Evolutionary conservation across 2,329 filamentous ascomycete species (phyloP), one percentile per base, ranked within the genome.

Genomic region (Fusarium irregulare): DNA sequence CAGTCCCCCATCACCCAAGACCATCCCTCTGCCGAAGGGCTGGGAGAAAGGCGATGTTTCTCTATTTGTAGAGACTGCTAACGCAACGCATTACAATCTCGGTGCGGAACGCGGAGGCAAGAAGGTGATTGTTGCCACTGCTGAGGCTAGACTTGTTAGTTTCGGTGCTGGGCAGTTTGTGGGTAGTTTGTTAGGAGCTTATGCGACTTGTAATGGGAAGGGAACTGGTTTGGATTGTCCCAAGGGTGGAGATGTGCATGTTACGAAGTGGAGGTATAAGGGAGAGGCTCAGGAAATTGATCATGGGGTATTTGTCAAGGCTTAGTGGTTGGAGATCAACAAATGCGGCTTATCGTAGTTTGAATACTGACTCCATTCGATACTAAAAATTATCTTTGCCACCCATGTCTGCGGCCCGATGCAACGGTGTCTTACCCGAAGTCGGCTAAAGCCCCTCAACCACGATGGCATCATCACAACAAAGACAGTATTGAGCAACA

Each of bases 141-240:
- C 57, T 3, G 64, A 60, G 1, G 64, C 67, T 1, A 50, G 53
- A 9, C 51, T 68, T 4, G 68, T 71, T 3, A 71, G 68, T 11
- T 56, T 54, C 12, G 68, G 68, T 0, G 41, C 18, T 0, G 68
- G 68, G 0, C 34, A 41, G 7, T 71, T 71, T 21, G 61, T 72
- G 2, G 65, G 66, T 3, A 67, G 55, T 13, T 16, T 71, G 13
- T 27, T 71, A 6, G 68, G 68, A 2, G 54, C 68, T 8, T 71
- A 65, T 23, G 68, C 64, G 4, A 71, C 68, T 10, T 71, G 68
- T 7, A 71, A 71, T 7, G 68, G 68, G 0, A 28, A 32, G 12
- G 68, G 68, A 0, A 42, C 49, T 3, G 67, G 64, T 2, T 4
- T 37, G 20, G 59, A 69, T 0, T 72, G 65, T 23, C 59, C 59